A percentile compares a stretch with the other conserved stretches of the same genome.
phyloP scores from a whole-genome alignment of 208 protist species.

The Crithidia expoeki region DNA sequence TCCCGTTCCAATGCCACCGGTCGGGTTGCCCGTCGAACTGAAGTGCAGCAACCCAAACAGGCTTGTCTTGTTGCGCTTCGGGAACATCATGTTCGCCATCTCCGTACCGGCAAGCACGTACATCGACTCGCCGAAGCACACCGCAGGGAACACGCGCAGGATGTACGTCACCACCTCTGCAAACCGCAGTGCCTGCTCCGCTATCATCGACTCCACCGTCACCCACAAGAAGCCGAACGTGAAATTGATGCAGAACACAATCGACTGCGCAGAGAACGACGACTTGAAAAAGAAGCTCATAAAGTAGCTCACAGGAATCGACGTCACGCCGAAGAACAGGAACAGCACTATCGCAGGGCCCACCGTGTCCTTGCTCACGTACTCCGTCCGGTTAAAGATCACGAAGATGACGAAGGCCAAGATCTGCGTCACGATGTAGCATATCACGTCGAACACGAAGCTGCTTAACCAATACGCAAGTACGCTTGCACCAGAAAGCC shows the following conservation, averaged over 20 bases:
- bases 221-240: conserved; percentile 83
- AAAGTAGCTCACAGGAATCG: conserved; percentile 75
- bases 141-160: conserved; percentile 71
- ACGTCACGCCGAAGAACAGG: conserved; percentile 68
- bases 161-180: conserved; percentile 53
- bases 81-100: conserved; percentile 57
- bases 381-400: conserved; percentile 77
- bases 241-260: conserved; percentile 85
- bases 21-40: conserved; percentile 16
- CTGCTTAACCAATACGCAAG: conserved; percentile 81
- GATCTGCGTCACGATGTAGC: conserved; percentile 65
- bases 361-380: conserved; percentile 52
- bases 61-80: conserved; percentile 31
- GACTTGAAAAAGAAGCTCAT: conserved; percentile 85
- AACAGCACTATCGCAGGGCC: conserved; percentile 69
- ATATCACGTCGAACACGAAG: conserved; percentile 76
- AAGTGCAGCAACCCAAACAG: conserved; percentile 53
- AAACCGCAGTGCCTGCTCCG: conserved; percentile 43
- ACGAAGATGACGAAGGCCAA: conserved; percentile 68
- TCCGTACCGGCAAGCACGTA: conserved; percentile 61
- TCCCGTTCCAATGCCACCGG: conserved; percentile 67
- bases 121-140: conserved; percentile 79
- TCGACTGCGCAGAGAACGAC: conserved; percentile 72
- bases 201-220: conserved; percentile 70
- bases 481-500: conserved; percentile 70